Evolutionary conservation across 345 rosid species (phyloP).

Genomic region (Gossypium mustelinum): DNA sequence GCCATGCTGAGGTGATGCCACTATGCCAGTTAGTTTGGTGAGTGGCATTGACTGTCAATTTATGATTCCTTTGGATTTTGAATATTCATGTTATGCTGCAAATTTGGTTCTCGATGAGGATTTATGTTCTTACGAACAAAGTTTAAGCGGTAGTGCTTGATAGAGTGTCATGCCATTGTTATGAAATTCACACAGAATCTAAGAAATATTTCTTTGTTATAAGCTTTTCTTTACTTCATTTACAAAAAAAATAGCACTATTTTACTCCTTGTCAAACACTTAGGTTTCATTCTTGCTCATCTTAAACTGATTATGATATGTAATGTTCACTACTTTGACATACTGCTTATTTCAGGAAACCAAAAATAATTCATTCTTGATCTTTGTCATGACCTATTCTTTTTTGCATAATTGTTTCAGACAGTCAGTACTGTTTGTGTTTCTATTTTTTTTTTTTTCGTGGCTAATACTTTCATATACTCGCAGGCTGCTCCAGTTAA

Average conservation of each 20-base stretch:
- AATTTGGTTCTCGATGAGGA: not conserved
- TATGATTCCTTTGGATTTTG: not conserved
- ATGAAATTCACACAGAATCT: not conserved
- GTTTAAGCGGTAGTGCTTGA: not conserved
- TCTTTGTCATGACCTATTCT: not conserved
- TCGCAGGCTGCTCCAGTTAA: constrained; percentile 16
- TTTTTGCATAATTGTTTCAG: not conserved
- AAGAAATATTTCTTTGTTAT: not conserved
- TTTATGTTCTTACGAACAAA: not conserved
- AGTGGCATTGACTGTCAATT: not conserved
- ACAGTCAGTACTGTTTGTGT: not conserved
- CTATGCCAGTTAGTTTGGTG: not conserved
- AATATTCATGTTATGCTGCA: not conserved
- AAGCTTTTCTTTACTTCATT: not conserved
- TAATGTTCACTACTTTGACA: not conserved
- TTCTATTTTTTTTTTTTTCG: not conserved
- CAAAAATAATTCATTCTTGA: not conserved
- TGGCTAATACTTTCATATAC: constrained; percentile 1
- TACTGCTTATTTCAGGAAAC: not conserved
- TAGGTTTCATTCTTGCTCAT: not conserved
- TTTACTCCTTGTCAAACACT: not conserved
- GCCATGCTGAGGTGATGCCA: not conserved
- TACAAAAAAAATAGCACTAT: not conserved
- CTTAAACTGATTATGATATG: not conserved
- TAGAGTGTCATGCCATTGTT: not conserved